Conservation (phyloP, 2,329 filamentous ascomycete genomes). For the Alternaria dauci region DNA sequence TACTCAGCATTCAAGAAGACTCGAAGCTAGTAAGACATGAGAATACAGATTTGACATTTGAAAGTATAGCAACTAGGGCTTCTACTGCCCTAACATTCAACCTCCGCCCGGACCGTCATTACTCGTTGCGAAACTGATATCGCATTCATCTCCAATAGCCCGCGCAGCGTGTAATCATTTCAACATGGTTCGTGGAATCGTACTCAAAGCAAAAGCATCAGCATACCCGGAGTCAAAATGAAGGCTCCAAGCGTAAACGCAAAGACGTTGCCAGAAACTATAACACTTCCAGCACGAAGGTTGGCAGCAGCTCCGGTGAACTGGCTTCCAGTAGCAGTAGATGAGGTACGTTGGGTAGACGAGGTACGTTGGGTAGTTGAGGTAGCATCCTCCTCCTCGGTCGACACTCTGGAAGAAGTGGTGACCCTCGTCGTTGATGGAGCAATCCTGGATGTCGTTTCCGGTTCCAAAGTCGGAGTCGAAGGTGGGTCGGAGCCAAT, state of each 20-base stretch:
- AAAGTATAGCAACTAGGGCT: not conserved
- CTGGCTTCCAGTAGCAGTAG: not conserved
- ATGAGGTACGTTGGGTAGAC: not conserved
- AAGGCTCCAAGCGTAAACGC: not conserved
- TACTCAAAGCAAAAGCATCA: constrained; percentile 2
- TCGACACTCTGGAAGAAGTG: not conserved
- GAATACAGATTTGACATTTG: not conserved
- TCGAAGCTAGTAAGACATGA: not conserved
- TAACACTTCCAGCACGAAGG: constrained; percentile 1
- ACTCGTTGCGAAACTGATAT: not conserved
- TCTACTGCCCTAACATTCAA: not conserved
- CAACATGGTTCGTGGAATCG: not conserved
- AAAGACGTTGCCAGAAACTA: not conserved
- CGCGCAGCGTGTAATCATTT: not conserved
- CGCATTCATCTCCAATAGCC: not conserved
- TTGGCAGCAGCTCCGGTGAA: not conserved
- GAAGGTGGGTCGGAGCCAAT: not conserved
- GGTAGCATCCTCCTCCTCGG: not conserved
- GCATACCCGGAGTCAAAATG: not conserved
- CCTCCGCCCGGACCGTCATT: not conserved
- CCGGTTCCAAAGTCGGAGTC: not conserved
- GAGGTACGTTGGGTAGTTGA: not conserved
- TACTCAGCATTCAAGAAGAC: constrained; percentile 27
- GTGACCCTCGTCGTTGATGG: not conserved
- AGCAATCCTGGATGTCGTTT: not conserved